Evolutionary conservation across 495 filamentous ascomycete species (phyloP), one percentile per base, ranked within the genome.

Genomic region (Letharia lupina): DNA sequence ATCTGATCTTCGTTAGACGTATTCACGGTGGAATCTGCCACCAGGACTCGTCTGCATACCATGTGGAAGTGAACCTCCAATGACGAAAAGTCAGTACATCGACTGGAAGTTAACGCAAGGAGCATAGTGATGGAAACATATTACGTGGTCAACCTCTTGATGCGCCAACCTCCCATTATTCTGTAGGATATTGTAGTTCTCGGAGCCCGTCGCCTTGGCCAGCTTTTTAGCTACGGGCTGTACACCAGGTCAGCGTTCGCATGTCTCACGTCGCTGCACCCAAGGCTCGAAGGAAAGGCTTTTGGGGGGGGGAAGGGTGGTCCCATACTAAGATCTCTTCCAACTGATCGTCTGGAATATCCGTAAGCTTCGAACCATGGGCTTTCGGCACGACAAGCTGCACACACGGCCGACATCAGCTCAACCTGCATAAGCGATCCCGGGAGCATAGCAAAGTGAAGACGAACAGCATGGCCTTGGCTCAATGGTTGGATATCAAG

Each of bases 141-240:
- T 77, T 77, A 95, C 94, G 79, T 99, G 94, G 68, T 89, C 89
- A 66, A 99, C 95, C 63, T 87, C 80, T 77, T 99, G 94, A 78
- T 99, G 95, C n/a, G 94, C 94, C 73, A 90, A 81, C 31, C 83
- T 78, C 37, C 94, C 94, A 73, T 99, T 99, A 78, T 99, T 99
- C 81, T 99, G 94, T 67, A 99, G 77, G 62, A 99, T 82, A 73
- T 99, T 99, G 81, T 88, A 99, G 72, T 98, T 82, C 40, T 77
- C 76, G 23, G 90, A 88, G 10, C 89, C 89, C 16, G 82, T 84
- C 35, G 90, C 92, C n/a, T 75, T 70, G 58, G 87, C 93, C 35
- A 99, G 83, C 72, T 87, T 91, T 83, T 96, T 96, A 44, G 88
- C 88, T 40, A 96, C 86, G 63, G 93, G 91, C 87, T 92, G 65